phyloP scores from a whole-genome alignment of 371 early-diverging fungal genomes.

The Actinomortierella wolfii region DNA sequence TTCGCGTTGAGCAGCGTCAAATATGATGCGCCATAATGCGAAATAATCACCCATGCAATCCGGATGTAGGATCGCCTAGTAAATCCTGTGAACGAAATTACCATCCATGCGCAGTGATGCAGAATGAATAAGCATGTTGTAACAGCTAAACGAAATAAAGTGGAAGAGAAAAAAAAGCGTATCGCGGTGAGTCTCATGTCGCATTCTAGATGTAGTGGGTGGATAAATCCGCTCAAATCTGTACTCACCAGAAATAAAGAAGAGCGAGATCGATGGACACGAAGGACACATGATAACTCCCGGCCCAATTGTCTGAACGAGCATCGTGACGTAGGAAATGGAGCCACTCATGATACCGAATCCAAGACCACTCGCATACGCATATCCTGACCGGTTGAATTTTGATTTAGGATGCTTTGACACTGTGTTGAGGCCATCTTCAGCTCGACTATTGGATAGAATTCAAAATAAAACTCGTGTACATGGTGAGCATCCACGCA shows the following conservation, averaged over 20 bases:
- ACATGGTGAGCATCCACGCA: no score
- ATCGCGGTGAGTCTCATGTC: neutral
- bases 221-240: no score
- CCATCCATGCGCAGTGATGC: slow-evolving; percentile 74
- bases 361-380: slow-evolving; percentile 67
- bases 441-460: slow-evolving; percentile 52
- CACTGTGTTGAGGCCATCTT: slow-evolving; percentile 59
- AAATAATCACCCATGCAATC: slow-evolving; percentile 54
- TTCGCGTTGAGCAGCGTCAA: slow-evolving; percentile 59
- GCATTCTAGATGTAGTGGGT: no score
- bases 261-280: slow-evolving; percentile 62
- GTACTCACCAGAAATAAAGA: slow-evolving; percentile 67
- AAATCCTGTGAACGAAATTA: slow-evolving; percentile 73
- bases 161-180: neutral
- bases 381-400: slow-evolving; percentile 62
- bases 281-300: slow-evolving; percentile 72
- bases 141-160: slow-evolving; percentile 50
- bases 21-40: slow-evolving; percentile 70
- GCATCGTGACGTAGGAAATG: slow-evolving; percentile 66
- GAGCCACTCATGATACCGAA: slow-evolving; percentile 72
- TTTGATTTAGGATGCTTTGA: slow-evolving; percentile 61
- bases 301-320: slow-evolving; percentile 70
- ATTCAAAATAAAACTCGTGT: no score
- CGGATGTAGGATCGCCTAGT: slow-evolving; percentile 40
- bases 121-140: slow-evolving; percentile 72